Evolutionary conservation across 1,139 yeast species (phyloP).

Genomic region (Candida tropicalis): DNA sequence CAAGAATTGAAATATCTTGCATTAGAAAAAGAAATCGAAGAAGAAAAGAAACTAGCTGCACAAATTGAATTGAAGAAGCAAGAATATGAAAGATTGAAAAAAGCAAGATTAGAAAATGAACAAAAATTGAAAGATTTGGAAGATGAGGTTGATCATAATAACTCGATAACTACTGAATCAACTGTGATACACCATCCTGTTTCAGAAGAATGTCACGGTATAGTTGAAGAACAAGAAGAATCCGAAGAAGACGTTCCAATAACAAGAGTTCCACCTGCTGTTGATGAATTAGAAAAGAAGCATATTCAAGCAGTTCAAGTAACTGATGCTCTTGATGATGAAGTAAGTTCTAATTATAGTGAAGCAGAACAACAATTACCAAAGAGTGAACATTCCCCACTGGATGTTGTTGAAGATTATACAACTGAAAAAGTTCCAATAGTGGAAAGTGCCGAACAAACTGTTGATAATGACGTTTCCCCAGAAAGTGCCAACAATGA

Average conservation of each 20-base stretch:
- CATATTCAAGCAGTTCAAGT: neutral
- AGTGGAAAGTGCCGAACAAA: neutral
- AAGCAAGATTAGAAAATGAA: conserved; percentile 22
- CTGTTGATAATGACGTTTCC: neutral
- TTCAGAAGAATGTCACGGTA: neutral
- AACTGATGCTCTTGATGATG: conserved; percentile 4
- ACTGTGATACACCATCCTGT: conserved; percentile 8
- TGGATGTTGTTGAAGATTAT: neutral
- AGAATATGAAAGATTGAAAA: conserved; percentile 34
- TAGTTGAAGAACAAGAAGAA: conserved; percentile 9
- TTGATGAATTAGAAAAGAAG: conserved; percentile 14
- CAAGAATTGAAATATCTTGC: conserved; percentile 16
- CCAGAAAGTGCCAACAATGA: neutral
- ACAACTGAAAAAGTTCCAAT: neutral
- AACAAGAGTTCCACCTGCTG: conserved; percentile 6
- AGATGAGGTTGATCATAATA: conserved; percentile 7
- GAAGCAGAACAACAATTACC: conserved; percentile 6
- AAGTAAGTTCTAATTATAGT: neutral
- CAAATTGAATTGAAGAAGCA: conserved; percentile 33
- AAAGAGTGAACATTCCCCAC: conserved; percentile 13
- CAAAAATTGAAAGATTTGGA: conserved; percentile 20
- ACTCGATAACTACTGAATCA: conserved; percentile 8
- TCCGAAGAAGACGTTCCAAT: conserved; percentile 14
- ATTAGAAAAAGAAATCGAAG: conserved; percentile 31
- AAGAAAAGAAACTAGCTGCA: conserved; percentile 33